Base-by-base conservation (phyloP, 192 early-diverging fungal genomes). In the Allomyces macrogynus region DNA sequence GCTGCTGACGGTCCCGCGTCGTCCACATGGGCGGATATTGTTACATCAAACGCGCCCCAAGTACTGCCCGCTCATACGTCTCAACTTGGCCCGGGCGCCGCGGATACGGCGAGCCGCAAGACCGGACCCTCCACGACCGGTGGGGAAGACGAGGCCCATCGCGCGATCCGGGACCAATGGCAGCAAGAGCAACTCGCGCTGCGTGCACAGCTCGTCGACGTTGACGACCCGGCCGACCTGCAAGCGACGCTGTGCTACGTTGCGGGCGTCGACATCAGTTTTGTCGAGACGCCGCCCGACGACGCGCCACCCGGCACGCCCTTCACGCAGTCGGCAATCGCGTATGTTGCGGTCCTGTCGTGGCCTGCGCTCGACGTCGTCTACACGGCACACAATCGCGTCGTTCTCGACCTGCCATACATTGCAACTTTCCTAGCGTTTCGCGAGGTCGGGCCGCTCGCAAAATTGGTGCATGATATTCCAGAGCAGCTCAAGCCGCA, bases 401-500 rank as follows among this genome's bases (percentile, higher is more conserved):
- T 89, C 7, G 71, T 72, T 22, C 73, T 97, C 22, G 70, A 70
- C 1, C 67, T 83, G 26, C 94, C 94, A 0, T 97, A 97, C 70
- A 86, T 89, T 60, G 75, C 93, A 1, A 88, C 89, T 1, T 97
- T 84, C 71, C 79, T 97, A n/a, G 94, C 93, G 0, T 92, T 95
- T 73, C 84, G 93, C 18, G 94, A 97, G 67, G 78, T 83, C 1
- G 75, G 76, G 0, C 81, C 86, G 1, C 73, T 93, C 27, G 64
- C 74, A 23, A 64, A 68, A 10, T 74, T 88, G 60, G 73, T 95
- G 40, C 66, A 67, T 3, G 70, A 68, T 10, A 69, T 95, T n/a
- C 75, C 72, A 43, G 22, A 63, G 1, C 69, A 83, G 7, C 65
- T 89, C 27, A 78, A 73, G 64, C 87, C 91, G 10, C 90, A 92